phyloP scores from a whole-genome alignment of 352 stramenopile species.

The Globisporangium alternatum region DNA sequence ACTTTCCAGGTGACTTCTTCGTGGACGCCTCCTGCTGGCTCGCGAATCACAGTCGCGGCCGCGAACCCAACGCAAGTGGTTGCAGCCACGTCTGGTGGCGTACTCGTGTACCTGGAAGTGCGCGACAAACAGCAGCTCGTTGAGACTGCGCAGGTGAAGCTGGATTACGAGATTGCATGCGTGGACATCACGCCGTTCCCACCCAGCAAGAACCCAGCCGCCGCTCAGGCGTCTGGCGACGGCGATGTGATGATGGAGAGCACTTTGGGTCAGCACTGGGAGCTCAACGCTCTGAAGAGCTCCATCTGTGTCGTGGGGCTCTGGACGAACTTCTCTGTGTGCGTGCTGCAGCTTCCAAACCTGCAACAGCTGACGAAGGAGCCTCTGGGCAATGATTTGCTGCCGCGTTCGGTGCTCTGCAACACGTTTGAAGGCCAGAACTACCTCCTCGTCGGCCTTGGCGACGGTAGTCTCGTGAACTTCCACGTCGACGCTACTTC shows the following conservation, averaged over 20 bases:
- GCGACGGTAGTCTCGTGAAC: constrained; percentile 94
- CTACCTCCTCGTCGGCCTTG: constrained; percentile 96
- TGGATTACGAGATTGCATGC: constrained; percentile 95
- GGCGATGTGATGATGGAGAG: constrained; percentile 64
- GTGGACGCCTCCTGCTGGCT: constrained; percentile 66
- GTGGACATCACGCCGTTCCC: constrained; percentile 84
- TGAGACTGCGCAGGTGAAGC: constrained; percentile 55
- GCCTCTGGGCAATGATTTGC: constrained; percentile 71
- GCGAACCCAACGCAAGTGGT: constrained; percentile 92
- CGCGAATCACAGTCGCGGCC: constrained; percentile 79
- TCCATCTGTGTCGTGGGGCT: constrained; percentile 83
- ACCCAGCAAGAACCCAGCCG: background rate
- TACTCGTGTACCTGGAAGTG: constrained; percentile 89
- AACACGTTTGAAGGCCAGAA: constrained; percentile 82
- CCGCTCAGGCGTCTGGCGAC: constrained; percentile 14
- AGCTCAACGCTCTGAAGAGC: constrained; percentile 46
- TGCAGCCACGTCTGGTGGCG: constrained; percentile 87
- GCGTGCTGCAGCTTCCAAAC: constrained; percentile 77
- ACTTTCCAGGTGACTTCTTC: constrained; percentile 61
- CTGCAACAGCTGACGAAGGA: constrained; percentile 68
- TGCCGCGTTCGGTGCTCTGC: constrained; percentile 88
- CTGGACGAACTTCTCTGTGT: constrained; percentile 93
- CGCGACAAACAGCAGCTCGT: constrained; percentile 51
- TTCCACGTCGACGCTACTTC: constrained; percentile 74
- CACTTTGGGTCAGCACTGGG: constrained; percentile 41